A percentile compares a stretch with the other conserved stretches of the same genome.
These are phyloP conservation scores for Leccinum broughii DNA, from an alignment of 768 basidiomycete species.

Conservation along the genomic window DNA sequence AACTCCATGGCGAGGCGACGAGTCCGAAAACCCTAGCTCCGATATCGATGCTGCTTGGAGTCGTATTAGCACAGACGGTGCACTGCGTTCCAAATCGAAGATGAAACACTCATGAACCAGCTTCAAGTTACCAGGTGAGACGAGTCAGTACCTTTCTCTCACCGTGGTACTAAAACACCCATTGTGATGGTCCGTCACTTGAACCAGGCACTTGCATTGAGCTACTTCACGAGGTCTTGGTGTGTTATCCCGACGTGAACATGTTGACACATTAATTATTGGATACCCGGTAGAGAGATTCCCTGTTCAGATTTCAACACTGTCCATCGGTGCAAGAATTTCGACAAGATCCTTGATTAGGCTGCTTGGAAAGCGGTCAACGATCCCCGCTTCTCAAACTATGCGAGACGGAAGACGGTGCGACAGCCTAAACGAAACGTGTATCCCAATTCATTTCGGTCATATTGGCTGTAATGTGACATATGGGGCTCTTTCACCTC, in stretches of 20 bases:
- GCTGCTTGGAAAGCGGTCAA: conserved; percentile 27
- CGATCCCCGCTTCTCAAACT: neutral
- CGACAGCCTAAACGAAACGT: neutral
- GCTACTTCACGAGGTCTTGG: conserved; percentile 6
- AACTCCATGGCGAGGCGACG: conserved; percentile 10
- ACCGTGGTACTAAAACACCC: too few species aligned
- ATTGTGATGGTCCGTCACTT: neutral
- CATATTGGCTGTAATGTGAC: too few species aligned
- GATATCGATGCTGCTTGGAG: conserved; percentile 15
- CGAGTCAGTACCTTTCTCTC: too few species aligned
- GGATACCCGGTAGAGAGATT: neutral
- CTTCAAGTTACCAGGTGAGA: neutral
- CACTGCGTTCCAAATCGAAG: conserved; percentile 1
- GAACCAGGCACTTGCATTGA: conserved; percentile 9
- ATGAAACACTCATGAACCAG: conserved; percentile 4
- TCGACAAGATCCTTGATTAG: conserved; percentile 85
- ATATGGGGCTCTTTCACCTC: too few species aligned
- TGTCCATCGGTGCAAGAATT: conserved; percentile 55
- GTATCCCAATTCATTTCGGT: too few species aligned
- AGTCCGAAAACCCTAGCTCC: conserved; percentile 5
- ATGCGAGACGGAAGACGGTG: neutral
- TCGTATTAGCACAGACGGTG: conserved; percentile 7
- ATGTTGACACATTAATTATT: conserved; percentile 8
- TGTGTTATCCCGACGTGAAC: conserved; percentile 11
- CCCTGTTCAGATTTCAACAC: neutral